These are phyloP conservation scores for Przewalskia tangutica DNA, from an alignment of 257 asterid species.

Conservation along the genomic window DNA sequence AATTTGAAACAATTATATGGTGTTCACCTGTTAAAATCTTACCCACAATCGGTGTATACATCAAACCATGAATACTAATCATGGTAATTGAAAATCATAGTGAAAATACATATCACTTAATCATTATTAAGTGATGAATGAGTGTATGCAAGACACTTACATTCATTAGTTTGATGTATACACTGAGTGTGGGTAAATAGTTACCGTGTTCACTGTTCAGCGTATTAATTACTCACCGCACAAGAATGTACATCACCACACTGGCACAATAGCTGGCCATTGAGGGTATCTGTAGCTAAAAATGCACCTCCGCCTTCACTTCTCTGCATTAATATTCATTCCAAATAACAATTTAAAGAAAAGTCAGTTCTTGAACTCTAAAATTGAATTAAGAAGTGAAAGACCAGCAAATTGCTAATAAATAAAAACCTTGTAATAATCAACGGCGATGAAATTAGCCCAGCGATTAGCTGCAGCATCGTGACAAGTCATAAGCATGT, in stretches of 20 bases:
- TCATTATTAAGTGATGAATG: no score
- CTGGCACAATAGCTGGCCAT: slow-evolving; percentile 66
- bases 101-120: no score
- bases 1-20: not conserved
- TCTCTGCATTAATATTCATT: slow-evolving; percentile 33
- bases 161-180: no score
- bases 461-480: slow-evolving; percentile 53
- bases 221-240: slow-evolving; percentile 22
- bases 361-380: not conserved
- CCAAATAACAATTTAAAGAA: not conserved
- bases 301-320: slow-evolving; percentile 84
- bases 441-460: slow-evolving; percentile 79
- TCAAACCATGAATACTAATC: no score
- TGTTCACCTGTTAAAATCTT: no score
- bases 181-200: no score
- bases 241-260: slow-evolving; percentile 60
- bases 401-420: not conserved
- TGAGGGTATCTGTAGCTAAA: slow-evolving; percentile 44
- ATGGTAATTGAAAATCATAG: no score
- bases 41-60: no score
- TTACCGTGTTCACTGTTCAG: not conserved
- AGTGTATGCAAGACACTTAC: no score
- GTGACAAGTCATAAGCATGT: slow-evolving; percentile 56
- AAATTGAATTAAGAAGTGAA: not conserved
- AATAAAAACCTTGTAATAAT: slow-evolving; percentile 54